These are phyloP conservation scores for Ustilago shanxiensis DNA, from an alignment of 1,284 basidiomycete species.

Conservation along the genomic window DNA sequence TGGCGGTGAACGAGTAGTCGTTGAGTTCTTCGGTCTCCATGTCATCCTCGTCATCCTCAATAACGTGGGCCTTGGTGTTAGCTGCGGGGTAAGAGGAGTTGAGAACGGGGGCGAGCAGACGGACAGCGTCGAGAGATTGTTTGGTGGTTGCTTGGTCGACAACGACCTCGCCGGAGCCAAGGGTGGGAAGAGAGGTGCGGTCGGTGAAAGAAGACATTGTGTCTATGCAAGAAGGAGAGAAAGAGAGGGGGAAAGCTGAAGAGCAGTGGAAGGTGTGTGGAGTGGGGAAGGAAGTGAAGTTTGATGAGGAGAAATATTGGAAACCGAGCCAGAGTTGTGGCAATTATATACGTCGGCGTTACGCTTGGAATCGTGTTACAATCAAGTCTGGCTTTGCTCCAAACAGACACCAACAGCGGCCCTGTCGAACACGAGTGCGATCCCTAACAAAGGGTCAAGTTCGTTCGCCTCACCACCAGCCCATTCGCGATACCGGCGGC, in stretches of 20 bases:
- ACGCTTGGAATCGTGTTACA: too few species aligned
- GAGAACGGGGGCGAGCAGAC: slow-evolving; percentile 19
- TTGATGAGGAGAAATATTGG: neutral
- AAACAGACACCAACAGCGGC: too few species aligned
- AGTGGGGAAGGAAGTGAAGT: neutral
- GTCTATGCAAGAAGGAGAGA: neutral
- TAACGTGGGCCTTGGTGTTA: neutral
- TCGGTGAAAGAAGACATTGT: slow-evolving; percentile 21
- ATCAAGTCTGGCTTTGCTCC: too few species aligned
- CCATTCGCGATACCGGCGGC: neutral
- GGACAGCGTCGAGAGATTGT: slow-evolving; percentile 17
- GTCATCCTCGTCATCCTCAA: slow-evolving; percentile 13
- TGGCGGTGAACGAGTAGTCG: slow-evolving; percentile 16
- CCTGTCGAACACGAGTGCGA: too few species aligned
- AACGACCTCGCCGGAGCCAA: slow-evolving; percentile 12
- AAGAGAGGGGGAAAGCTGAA: neutral
- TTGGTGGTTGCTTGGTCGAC: slow-evolving; percentile 22
- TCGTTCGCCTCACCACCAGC: neutral
- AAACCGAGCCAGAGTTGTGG: neutral
- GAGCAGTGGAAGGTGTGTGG: neutral
- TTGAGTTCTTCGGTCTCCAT: slow-evolving; percentile 17
- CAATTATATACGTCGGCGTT: neutral
- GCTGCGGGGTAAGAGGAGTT: slow-evolving; percentile 8
- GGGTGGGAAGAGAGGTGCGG: slow-evolving; percentile 20
- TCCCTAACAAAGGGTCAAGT: too few species aligned